Conservation (phyloP, 768 basidiomycete species). For the Termitomyces sp. region DNA sequence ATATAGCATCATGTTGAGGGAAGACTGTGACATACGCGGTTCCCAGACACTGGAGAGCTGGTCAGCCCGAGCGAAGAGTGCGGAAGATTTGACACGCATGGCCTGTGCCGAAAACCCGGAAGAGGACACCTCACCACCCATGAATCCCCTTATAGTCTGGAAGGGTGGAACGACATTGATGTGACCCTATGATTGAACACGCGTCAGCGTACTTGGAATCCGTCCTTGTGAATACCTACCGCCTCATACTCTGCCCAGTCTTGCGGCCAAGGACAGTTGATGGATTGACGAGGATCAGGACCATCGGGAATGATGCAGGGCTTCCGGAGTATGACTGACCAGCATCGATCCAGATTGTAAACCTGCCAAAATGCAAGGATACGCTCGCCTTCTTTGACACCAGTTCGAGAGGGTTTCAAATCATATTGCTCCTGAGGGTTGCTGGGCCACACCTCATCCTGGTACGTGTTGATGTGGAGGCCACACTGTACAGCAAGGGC, state of each 20-base stretch:
- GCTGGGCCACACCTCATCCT: slow-evolving; percentile 29
- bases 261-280: slow-evolving; percentile 77
- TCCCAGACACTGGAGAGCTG: slow-evolving; percentile 57
- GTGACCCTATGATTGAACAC: slow-evolving; percentile 45
- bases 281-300: slow-evolving; percentile 48
- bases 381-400: slow-evolving; percentile 63
- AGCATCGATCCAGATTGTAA: slow-evolving; percentile 74
- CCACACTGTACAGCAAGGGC: slow-evolving; percentile 71
- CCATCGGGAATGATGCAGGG: slow-evolving; percentile 65
- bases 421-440: slow-evolving; percentile 34
- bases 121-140: slow-evolving; percentile 50
- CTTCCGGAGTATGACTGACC: slow-evolving; percentile 70
- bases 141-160: slow-evolving; percentile 59
- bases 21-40: slow-evolving; percentile 35
- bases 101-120: slow-evolving; percentile 60
- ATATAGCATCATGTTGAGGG: background rate
- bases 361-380: slow-evolving; percentile 82
- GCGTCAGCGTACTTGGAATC: slow-evolving; percentile 1
- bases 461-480: slow-evolving; percentile 43
- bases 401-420: slow-evolving; percentile 53
- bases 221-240: slow-evolving; percentile 32
- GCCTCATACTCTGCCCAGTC: slow-evolving; percentile 66
- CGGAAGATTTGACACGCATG: slow-evolving; percentile 71
- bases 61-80: slow-evolving; percentile 66
- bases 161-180: slow-evolving; percentile 44